Conservation (phyloP, 2,329 filamentous ascomycete species). For the Paecilomyces variotii region DNA sequence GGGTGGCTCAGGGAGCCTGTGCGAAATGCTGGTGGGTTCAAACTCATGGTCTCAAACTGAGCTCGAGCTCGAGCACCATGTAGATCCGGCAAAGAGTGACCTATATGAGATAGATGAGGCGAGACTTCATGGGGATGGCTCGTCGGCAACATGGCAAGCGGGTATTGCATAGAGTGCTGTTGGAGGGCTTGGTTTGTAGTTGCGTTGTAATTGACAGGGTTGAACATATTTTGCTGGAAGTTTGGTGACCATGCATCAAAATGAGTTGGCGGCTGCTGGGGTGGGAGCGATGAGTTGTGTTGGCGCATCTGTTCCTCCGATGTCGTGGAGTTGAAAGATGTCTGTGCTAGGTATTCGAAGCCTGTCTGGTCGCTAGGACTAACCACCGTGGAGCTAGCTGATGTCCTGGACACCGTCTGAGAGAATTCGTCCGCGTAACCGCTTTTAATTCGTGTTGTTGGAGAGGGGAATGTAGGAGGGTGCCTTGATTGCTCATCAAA, state of each 20-base stretch:
- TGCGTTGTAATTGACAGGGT: slow-evolving; percentile 21
- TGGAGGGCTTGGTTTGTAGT: slow-evolving; percentile 15
- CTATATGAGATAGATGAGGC: slow-evolving; percentile 1
- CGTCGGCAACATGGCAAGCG: slow-evolving; percentile 17
- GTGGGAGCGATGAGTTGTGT: slow-evolving; percentile 11
- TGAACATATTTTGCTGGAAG: slow-evolving; percentile 27
- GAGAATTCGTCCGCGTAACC: slow-evolving; percentile 23
- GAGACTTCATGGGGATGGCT: slow-evolving; percentile 19
- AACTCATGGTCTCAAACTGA: slow-evolving; percentile 11
- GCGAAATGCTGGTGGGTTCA: slow-evolving; percentile 20
- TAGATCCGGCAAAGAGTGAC: slow-evolving; percentile 6
- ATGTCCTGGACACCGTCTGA: slow-evolving; percentile 19
- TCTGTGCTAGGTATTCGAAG: slow-evolving; percentile 23
- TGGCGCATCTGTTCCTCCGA: slow-evolving; percentile 13
- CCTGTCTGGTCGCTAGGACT: slow-evolving; percentile 21
- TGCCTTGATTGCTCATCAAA: slow-evolving; percentile 19
- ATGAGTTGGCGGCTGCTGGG: slow-evolving; percentile 14
- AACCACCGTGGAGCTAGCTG: slow-evolving; percentile 18
- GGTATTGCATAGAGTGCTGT: slow-evolving; percentile 20
- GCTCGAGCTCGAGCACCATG: slow-evolving; percentile 9
- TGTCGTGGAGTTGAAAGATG: slow-evolving; percentile 15
- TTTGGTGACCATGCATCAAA: slow-evolving; percentile 24
- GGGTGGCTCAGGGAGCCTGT: slow-evolving; percentile 24
- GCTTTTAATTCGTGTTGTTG: slow-evolving; percentile 4
- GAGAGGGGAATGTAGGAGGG: slow-evolving; percentile 10